These are phyloP conservation scores for Aspergillus bertholletiae DNA, from an alignment of 495 filamentous ascomycete genomes.

Conservation along the genomic window DNA sequence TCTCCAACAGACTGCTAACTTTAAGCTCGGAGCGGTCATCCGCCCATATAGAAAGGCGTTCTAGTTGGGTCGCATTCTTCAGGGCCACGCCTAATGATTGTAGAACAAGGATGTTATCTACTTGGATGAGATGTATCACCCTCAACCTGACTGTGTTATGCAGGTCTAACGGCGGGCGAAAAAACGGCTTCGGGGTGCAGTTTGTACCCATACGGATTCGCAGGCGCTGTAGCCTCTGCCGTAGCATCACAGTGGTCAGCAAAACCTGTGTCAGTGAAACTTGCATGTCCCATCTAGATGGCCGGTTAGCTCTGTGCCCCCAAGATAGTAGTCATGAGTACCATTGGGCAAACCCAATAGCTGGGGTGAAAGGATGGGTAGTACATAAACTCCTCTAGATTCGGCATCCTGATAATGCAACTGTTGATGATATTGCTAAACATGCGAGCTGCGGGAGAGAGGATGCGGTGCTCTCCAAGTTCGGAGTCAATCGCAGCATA, in stretches of 20 bases:
- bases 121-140: background rate
- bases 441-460: background rate
- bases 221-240: background rate
- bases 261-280: background rate
- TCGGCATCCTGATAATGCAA: background rate
- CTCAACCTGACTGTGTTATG: background rate
- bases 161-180: background rate
- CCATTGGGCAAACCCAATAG: background rate
- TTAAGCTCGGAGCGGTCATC: background rate
- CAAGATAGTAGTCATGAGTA: background rate
- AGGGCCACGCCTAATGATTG: background rate
- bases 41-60: background rate
- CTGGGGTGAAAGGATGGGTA: background rate
- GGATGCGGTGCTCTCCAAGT: background rate
- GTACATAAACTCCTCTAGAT: background rate
- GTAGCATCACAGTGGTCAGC: background rate
- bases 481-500: conserved; percentile 1
- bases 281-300: conserved; percentile 1
- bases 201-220: background rate
- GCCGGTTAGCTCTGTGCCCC: background rate
- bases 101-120: background rate
- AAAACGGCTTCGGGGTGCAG: conserved; percentile 4
- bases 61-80: background rate
- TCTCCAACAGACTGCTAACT: background rate
- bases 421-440: background rate